Evolutionary conservation across 768 basidiomycete genomes (phyloP), one percentile per base, ranked within the genome.

Genomic region (Lactarius indigo): DNA sequence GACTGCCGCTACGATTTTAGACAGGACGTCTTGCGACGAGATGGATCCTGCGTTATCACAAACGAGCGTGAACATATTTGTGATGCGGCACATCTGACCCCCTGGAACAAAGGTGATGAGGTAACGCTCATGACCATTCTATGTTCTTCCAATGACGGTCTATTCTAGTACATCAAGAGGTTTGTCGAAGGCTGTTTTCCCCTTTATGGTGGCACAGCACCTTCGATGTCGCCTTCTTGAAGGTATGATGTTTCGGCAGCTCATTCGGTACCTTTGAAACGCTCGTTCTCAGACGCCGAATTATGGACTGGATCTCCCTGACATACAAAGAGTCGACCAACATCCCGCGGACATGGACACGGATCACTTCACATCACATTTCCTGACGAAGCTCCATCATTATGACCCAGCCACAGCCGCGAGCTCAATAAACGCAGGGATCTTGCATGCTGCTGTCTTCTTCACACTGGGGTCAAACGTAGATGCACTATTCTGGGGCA

Each of bases 61-160:
- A 1, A 8, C 13, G n/a, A 5, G 23, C 0, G 0, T 23, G 23
- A 12, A 50, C 4, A 5, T 1, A 3, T 26, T 26, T 50, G 47
- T 26, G 23, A 23, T 50, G 47, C 47, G 13, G 47, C 47, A 23
- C 23, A 23, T 23, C n/a, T 50, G 0, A 26, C 26, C 13, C 23
- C 47, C 5, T 5, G 13, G 47, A 5, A 2, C 10, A 50, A 50
- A 26, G 23, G 10, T 6, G 13, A 26, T 2, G 47, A 15, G 47
- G 47, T 50, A 50, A 17, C 12, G 5, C 13, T 2, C 13, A 15
- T 50, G 13, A 26, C 5, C 12, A 50, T 23, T 26, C 23, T 12
- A 50, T 50, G 47, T 15, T 26, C 23, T 12, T 26, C 5, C 5
- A 10, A 23, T 26, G 23, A 23, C 6, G 9, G 20, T 23, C 23